Base-by-base conservation (phyloP, 2,329 filamentous ascomycete species). In the Juglanconis juglandina region DNA sequence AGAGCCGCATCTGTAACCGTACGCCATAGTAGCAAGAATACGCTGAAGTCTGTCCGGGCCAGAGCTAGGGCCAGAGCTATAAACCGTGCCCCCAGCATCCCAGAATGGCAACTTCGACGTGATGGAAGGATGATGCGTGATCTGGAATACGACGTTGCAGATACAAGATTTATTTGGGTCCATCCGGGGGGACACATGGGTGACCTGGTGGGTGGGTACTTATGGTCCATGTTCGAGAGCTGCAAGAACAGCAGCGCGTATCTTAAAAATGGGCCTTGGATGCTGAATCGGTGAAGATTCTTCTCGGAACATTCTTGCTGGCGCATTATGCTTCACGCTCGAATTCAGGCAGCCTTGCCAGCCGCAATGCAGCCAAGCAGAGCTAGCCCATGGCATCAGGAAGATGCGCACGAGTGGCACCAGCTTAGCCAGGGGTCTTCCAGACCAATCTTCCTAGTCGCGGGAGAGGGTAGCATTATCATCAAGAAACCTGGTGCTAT, bases 61-160 rank as follows among this genome's bases (percentile, higher is more conserved):
- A 42, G 47, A 57, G 53, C 60, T 46, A 24, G 34, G 37, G 51
- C 14, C 60, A 42, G 47, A 57, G 53, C 60, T 46, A 24, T 2
- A 49, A 58, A 47, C 60, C 32, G 30, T 32, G 53, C 34, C 49
- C 49, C 6, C 48, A 13, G 11, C 30, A 39, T 50, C 24, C 46
- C 49, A 35, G 48, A 34, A 24, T 24, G 6, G 32, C 39, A 34
- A 17, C 30, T 24, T 44, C 30, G 39, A 30, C 37, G 39, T 34
- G 11, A 24, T 44, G 50, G 53, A 60, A 33, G 53, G 49, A 56
- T 53, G 52, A 53, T 57, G 53, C 57, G 44, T 50, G 57, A 62
- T 60, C 60, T 62, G 49, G 14, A 56, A 62, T 62, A 62, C 60
- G 60, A 62, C 60, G 57, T 55, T 57, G 53, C 56, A 58, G 39